Percentiles rank a stretch among this genome's conserved stretches.
Conservation (phyloP, 1,139 yeast species). For the Taiozyma sp. region DNA sequence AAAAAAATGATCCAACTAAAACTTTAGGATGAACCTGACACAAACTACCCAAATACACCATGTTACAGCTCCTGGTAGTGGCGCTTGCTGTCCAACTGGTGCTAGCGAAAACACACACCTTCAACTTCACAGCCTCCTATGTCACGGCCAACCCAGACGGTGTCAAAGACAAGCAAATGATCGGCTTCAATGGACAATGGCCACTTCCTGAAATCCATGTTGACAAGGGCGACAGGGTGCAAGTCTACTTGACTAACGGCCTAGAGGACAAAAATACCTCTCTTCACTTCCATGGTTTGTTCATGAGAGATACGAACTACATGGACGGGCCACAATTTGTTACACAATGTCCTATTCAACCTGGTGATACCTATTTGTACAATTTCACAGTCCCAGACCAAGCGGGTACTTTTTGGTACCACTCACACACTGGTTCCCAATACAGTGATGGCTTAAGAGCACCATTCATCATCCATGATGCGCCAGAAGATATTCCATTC, state of each 20-base stretch:
- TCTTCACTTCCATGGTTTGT: slow-evolving; percentile 74
- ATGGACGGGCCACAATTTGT: slow-evolving; percentile 82
- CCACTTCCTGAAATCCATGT: slow-evolving; percentile 69
- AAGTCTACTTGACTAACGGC: slow-evolving; percentile 54
- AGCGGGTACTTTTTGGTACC: slow-evolving; percentile 79
- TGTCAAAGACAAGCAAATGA: slow-evolving; percentile 40
- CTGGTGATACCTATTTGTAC: slow-evolving; percentile 58
- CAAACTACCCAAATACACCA: background rate
- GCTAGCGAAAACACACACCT: slow-evolving; percentile 43
- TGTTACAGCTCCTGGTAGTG: background rate
- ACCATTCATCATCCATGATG: slow-evolving; percentile 64
- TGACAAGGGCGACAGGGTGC: slow-evolving; percentile 57
- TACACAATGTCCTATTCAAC: slow-evolving; percentile 74
- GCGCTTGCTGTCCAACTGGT: slow-evolving; percentile 1
- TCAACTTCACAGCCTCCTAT: slow-evolving; percentile 51
- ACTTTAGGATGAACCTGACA: background rate
- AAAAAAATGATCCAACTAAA: background rate
- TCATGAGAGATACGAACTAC: slow-evolving; percentile 52
- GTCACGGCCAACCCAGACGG: slow-evolving; percentile 68
- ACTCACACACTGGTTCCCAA: slow-evolving; percentile 75
- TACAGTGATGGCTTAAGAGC: slow-evolving; percentile 78
- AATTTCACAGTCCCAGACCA: slow-evolving; percentile 62
- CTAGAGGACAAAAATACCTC: slow-evolving; percentile 52
- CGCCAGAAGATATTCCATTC: slow-evolving; percentile 36
- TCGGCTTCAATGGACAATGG: slow-evolving; percentile 70